Base-by-base conservation (phyloP, 1,284 basidiomycete species). In the Peniophora sp. region DNA sequence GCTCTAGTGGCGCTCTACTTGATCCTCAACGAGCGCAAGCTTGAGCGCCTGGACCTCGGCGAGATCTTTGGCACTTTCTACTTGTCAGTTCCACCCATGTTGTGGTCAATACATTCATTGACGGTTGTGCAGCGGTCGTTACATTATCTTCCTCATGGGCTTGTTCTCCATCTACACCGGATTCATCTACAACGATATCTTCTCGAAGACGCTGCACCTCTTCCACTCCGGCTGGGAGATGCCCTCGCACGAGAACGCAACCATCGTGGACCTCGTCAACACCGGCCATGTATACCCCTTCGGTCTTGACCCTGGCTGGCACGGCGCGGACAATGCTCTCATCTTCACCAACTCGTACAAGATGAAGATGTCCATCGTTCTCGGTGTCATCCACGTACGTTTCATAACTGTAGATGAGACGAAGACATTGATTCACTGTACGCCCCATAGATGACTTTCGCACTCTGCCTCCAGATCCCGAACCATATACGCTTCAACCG, bases 361-460 rank as follows among this genome's bases (percentile, higher is more conserved):
- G 85, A 99, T 99, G 97, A 99, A 99, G 76, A 95, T 99, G 93
- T 92, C 93, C 15, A 88, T 99, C 64, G 84, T 99, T 50, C 73
- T 99, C 52, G 97, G 97, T 69, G 96, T 99, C 57, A 88, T 92
- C 58, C 97, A 99, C 68, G 93, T 96, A 69, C 55, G 88, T 74
- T 49, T 47, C 47, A 17, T 44, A 45, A 48, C 52, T n/a, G n/a
- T n/a, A n/a, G n/a, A n/a, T n/a, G n/a, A n/a, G n/a, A n/a, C n/a
- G n/a, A n/a, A n/a, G n/a, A n/a, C n/a, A n/a, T n/a, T n/a, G n/a
- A n/a, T n/a, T n/a, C n/a, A n/a, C n/a, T n/a, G n/a, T n/a, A n/a
- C n/a, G n/a, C n/a, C n/a, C 43, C 20, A 24, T 60, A 97, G 93
- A 99, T 99, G 96, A 92, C 96, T 11, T 98, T 99, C 65, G 93